Base-by-base conservation (phyloP, 139 green algal genomes). In the Ettlia oleoabundans region DNA sequence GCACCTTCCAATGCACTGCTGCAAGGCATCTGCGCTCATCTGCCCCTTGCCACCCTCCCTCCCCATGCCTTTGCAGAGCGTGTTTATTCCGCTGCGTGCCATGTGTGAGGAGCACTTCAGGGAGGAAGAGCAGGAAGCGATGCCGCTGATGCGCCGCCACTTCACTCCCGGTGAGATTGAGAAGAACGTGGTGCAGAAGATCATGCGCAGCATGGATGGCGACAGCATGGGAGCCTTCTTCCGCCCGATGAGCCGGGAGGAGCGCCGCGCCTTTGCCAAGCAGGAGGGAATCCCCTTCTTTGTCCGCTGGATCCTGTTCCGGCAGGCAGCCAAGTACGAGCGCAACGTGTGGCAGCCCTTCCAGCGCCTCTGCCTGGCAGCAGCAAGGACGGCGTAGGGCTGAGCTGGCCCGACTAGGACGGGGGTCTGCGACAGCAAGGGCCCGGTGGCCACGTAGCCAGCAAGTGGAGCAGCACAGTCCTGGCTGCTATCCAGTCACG, bases 111-210 rank as follows among this genome's bases (percentile, higher is more conserved):
- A 30, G 32, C 72, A 79, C 52, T 19, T 79, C 35, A 8, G 32
- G 3, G 72, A 79, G 72, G 72, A 79, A 32, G 72, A 79, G 72
- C 21, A 67, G 47, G 72, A 52, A 52, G 35, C 33, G 21, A 32
- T 79, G 72, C 72, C 52, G 33, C 72, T 79, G n/a, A 67, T 79
- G 72, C 72, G 72, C 52, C 21, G 26, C 22, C 72, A 79, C 72
- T 79, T 79, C 72, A 79, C 52, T 9, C 72, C 51, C 32, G 0
- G 51, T 9, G 72, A 79, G 28, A 78, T 78, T 28, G 6, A 41
- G 28, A 78, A 78, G 51, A 58, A 78, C 32, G 47, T 78, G 47
- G 71, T 78, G 32, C 22, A 51, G 1, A 78, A 78, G 68, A 78
- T 78, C 51, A 28, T 47, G 32, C 43, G 71, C 43, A 42, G 22